phyloP scores from a whole-genome alignment of 2,329 filamentous ascomycete genomes.

The Periconia macrospinosa region DNA sequence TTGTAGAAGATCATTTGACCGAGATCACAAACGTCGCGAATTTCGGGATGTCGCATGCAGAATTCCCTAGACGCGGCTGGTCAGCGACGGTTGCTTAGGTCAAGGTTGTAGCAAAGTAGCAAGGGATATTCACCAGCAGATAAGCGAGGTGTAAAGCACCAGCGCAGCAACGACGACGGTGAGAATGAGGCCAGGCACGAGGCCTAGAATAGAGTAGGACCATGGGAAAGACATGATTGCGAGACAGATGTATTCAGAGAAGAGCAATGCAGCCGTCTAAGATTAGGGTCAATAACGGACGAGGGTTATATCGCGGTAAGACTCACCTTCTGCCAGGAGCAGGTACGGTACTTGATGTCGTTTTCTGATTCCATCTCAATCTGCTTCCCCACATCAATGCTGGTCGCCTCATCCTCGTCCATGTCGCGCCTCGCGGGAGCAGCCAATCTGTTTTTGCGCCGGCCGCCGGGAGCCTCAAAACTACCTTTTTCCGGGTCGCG shows the following conservation, averaged over 20 bases:
- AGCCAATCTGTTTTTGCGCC: constrained; percentile 49
- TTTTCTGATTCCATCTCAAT: constrained; percentile 75
- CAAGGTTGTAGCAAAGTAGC: no score
- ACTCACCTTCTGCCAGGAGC: constrained; percentile 83
- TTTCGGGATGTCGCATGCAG: constrained; percentile 85
- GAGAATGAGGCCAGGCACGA: constrained; percentile 83
- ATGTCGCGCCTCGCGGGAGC: constrained; percentile 28
- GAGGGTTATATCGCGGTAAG: neutral
- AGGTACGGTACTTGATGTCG: constrained; percentile 88
- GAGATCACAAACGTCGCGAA: constrained; percentile 91
- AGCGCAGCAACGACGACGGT: constrained; percentile 76
- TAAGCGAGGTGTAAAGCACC: constrained; percentile 80
- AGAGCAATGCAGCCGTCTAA: constrained; percentile 82
- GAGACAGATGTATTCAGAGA: constrained; percentile 94
- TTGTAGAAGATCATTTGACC: constrained; percentile 95
- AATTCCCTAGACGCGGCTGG: constrained; percentile 68
- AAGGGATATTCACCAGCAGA: constrained; percentile 56
- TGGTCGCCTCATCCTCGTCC: constrained; percentile 42
- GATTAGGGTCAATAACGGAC: neutral
- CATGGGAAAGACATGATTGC: constrained; percentile 95
- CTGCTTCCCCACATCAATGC: constrained; percentile 63
- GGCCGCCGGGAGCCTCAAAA: constrained; percentile 23
- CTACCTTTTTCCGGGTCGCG: constrained; percentile 37
- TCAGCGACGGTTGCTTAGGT: no score
- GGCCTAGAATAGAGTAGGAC: constrained; percentile 84